Evolutionary conservation across 78 protist genomes (phyloP), one percentile per base, ranked within the genome.

Genomic region (Diacronema lutheri): DNA sequence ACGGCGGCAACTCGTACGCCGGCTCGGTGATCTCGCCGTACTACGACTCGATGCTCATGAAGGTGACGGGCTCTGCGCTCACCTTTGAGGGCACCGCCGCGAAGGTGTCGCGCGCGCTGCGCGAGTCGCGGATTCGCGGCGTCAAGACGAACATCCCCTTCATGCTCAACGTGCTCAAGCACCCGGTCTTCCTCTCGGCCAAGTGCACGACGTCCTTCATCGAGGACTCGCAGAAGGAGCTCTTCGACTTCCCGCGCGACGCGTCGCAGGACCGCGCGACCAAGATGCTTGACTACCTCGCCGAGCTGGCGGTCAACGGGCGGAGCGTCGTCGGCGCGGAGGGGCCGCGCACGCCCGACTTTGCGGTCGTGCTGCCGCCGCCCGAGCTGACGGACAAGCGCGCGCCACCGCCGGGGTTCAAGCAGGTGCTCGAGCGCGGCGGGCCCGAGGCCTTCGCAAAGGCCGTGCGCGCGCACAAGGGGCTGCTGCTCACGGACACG

Each of bases 401-500:
- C 16, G 50, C 7, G 50, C 3, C n/a, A n/a, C n/a, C 3, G 50
- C 50, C 50, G 50, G 50, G 50, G 50, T 7, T 44, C 50, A 44
- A 44, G 76, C 76, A 68, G 44, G 38, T 86, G 10, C 76, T 90
- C 41, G 26, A 10, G 19, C 10, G 20, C 35, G 61, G 88, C 57
- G 95, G 96, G 29, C 92, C 93, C 29, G 88, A 58, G 55, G 95
- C 62, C 23, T 89, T 89, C 55, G 90, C 87, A 33, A 72, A 89
- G 86, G 80, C 56, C 14, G 87, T 93, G 16, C 77, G 85, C 33
- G 61, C 44, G 46, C 85, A 57, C 71, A 40, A 19, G 64, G 72
- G 86, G 26, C 66, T 86, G 23, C 85, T 92, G 50, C 0, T 92
- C 86, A 93, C 90, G 13, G 96, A 93, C 91, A 95, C 97, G 44